These are phyloP conservation scores for Ophiostoma triangulosporum DNA, from an alignment of 2,329 filamentous ascomycete species.

Conservation along the genomic window DNA sequence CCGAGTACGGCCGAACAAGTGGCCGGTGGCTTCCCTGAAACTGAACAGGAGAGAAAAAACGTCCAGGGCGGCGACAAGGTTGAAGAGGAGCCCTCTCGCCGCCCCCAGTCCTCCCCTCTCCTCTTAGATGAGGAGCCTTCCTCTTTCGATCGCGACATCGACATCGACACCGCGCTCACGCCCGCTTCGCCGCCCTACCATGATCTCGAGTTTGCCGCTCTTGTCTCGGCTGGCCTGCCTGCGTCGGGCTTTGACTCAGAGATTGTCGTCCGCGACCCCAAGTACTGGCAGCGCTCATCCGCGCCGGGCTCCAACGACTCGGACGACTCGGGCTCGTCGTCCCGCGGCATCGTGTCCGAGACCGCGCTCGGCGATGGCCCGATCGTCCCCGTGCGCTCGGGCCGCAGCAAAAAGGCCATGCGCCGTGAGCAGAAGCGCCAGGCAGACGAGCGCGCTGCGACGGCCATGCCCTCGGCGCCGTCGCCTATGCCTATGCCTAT, in stretches of 20 bases:
- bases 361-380: constrained; percentile 13
- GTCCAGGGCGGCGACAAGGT: constrained; percentile 6
- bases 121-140: background rate
- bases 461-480: background rate
- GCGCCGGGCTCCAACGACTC: constrained; percentile 44
- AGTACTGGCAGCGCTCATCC: constrained; percentile 49
- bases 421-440: constrained; percentile 1
- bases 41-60: constrained; percentile 1
- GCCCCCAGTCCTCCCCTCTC: background rate
- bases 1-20: background rate
- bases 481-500: background rate
- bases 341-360: constrained; percentile 11
- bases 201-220: constrained; percentile 57
- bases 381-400: background rate
- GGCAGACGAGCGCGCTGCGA: constrained; percentile 19
- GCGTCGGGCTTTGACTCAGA: constrained; percentile 59
- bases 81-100: constrained; percentile 11
- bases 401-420: constrained; percentile 9
- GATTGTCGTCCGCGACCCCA: constrained; percentile 53
- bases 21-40: constrained; percentile 5
- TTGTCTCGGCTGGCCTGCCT: constrained; percentile 52
- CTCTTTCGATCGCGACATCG: background rate
- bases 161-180: background rate
- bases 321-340: constrained; percentile 5
- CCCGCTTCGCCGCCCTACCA: constrained; percentile 16